Base-by-base conservation (phyloP, 768 basidiomycete species). In the Astraeus odoratus region DNA sequence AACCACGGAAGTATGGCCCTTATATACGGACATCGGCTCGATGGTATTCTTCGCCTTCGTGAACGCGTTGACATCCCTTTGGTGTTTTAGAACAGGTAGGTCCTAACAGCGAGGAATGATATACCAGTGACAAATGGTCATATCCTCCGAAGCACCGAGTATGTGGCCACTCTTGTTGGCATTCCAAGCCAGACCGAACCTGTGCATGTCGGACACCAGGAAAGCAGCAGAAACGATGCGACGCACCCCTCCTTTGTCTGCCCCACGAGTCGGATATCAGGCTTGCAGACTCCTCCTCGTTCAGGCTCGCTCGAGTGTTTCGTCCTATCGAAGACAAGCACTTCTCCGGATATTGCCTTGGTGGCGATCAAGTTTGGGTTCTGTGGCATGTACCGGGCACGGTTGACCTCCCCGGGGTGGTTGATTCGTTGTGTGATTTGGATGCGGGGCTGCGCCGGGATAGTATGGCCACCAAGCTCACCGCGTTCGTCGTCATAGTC, bases 311-410 rank as follows among this genome's bases (percentile, higher is more conserved):
- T 94, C 42, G 92, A 79, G 64, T 98, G 95, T 66, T 96, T 97
- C 27, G 96, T 98, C 47, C 96, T 72, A 67, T 99, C 96, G 66
- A 98, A 99, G n/a, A 99, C 69, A 47, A 86, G 70, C 3, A 98
- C 90, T 51, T 96, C 90, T 12, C 95, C 96, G 5, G 78, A 81
- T 7, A 92, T 78, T 18, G 93, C 75, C 65, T 98, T 98, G 9
- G 95, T 98, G 12, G 96, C 96, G 53, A 99, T 87, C 53, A 99
- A 66, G 67, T 98, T 90, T 2, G 93, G 89, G 59, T 98, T 99
- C 66, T 98, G 95, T 5, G 96, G 96, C 94, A 98, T 98, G 65
- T 98, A 99, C 42, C 96, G 81, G 49, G 96, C 96, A 35, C 93
- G 74, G 67, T 99, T 99, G 58, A 98, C 90, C 63, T 99, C 96